phyloP scores from a whole-genome alignment of 192 early-diverging fungal genomes.

The Linderina pennispora region DNA sequence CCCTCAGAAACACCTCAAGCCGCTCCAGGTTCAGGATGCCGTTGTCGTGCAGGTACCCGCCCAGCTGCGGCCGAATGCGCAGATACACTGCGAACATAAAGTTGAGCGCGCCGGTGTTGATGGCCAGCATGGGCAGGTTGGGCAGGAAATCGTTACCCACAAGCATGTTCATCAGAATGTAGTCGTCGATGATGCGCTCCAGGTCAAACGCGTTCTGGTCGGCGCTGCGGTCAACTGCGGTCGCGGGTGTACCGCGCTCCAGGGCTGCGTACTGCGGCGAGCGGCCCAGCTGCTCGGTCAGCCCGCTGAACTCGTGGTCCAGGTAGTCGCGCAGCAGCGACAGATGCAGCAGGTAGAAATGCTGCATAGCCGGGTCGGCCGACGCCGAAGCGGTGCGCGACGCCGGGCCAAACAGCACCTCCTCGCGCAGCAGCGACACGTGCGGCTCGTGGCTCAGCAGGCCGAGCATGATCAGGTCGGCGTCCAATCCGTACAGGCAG shows the following conservation, averaged over 20 bases:
- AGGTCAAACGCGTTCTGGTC: conserved; percentile 58
- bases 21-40: conserved; percentile 60
- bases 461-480: conserved; percentile 97
- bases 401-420: conserved; percentile 69
- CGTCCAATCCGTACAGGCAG: conserved; percentile 96
- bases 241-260: conserved; percentile 13
- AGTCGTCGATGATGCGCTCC: conserved; percentile 96
- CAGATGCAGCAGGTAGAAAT: conserved; percentile 77
- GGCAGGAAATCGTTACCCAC: conserved; percentile 98
- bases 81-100: conserved; percentile 65
- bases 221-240: background rate
- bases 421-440: conserved; percentile 93
- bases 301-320: conserved; percentile 69
- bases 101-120: conserved; percentile 81
- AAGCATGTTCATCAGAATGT: conserved; percentile 88
- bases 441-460: conserved; percentile 95
- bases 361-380: conserved; percentile 35
- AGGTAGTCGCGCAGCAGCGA: conserved; percentile 89
- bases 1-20: conserved; percentile 58
- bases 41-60: conserved; percentile 85
- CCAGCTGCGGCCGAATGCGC: conserved; percentile 56
- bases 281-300: conserved; percentile 34
- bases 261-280: conserved; percentile 46
- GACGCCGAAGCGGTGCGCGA: conserved; percentile 18
- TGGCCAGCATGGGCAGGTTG: conserved; percentile 88